Evolutionary conservation across 768 basidiomycete species (phyloP).

Genomic region (Boletus insuetus): DNA sequence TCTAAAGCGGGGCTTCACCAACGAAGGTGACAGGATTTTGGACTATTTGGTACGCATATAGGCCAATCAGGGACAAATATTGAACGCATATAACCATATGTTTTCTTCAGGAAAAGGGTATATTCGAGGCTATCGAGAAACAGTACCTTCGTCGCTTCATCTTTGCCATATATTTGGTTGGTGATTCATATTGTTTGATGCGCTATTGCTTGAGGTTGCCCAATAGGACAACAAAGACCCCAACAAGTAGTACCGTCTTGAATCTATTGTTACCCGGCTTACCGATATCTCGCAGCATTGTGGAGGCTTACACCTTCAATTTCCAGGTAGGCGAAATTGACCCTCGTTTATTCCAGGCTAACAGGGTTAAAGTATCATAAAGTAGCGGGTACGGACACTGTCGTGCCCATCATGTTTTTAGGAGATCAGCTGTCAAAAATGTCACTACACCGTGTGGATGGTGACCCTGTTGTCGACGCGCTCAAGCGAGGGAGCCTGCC

Average conservation of each 20-base stretch:
- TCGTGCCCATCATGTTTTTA: constrained; percentile 72
- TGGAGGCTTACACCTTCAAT: constrained; percentile 88
- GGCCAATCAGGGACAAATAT: constrained; percentile 10
- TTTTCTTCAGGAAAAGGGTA: constrained; percentile 67
- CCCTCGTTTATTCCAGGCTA: background rate
- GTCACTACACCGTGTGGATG: constrained; percentile 38
- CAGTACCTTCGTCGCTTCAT: constrained; percentile 84
- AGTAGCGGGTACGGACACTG: constrained; percentile 54
- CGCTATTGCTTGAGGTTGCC: background rate
- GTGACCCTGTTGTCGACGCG: constrained; percentile 62
- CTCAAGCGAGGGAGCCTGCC: constrained; percentile 59
- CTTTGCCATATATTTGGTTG: constrained; percentile 79
- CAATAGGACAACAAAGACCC: constrained; percentile 79
- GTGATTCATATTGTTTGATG: constrained; percentile 16
- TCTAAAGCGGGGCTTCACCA: constrained; percentile 73
- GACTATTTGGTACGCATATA: constrained; percentile 66
- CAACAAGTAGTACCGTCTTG: constrained; percentile 55
- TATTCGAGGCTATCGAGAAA: constrained; percentile 82
- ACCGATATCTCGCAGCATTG: constrained; percentile 49
- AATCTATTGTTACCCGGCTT: constrained; percentile 8
- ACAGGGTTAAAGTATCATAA: constrained; percentile 56
- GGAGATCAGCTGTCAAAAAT: constrained; percentile 56
- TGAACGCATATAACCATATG: constrained; percentile 1
- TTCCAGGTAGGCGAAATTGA: constrained; percentile 51
- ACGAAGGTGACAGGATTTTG: constrained; percentile 78